Evolutionary conservation across 2,329 filamentous ascomycete genomes (phyloP).

Genomic region (Stagonosporopsis cucurbitacearum): DNA sequence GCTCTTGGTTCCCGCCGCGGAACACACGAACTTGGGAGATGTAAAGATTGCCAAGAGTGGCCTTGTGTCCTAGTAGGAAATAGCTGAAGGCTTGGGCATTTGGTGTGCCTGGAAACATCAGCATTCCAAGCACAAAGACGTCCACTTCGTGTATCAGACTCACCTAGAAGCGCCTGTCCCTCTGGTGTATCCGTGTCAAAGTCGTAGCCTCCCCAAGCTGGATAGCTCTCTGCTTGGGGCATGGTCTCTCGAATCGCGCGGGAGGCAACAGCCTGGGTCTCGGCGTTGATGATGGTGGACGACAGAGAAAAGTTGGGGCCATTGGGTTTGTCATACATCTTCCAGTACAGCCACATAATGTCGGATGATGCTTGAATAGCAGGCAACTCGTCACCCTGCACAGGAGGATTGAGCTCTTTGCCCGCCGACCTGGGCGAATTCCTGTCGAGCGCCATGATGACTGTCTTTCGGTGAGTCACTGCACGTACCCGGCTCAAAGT

Average conservation of each 20-base stretch:
- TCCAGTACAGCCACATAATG: constrained; percentile 8
- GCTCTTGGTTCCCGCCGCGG: neutral
- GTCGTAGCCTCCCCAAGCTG: constrained; percentile 2
- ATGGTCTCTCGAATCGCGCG: neutral
- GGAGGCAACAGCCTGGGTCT: constrained; percentile 1
- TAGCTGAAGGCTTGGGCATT: constrained; percentile 16
- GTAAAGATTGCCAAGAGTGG: constrained; percentile 4
- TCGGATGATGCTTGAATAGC: constrained; percentile 6
- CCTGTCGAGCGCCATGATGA: constrained; percentile 9
- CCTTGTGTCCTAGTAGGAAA: constrained; percentile 9
- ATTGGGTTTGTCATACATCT: neutral
- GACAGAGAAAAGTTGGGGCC: constrained; percentile 6
- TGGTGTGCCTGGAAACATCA: constrained; percentile 5
- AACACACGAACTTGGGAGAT: constrained; percentile 10
- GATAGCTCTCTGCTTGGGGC: neutral
- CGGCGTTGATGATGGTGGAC: constrained; percentile 5
- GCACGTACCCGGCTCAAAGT: neutral
- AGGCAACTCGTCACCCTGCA: constrained; percentile 5
- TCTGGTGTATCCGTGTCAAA: neutral
- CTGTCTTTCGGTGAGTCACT: neutral
- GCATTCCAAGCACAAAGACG: neutral
- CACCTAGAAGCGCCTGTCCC: constrained; percentile 4
- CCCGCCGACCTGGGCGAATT: constrained; percentile 2
- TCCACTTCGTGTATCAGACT: neutral
- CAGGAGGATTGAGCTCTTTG: neutral